Base-by-base conservation (phyloP, 805 yeast genomes). In the Zygoascus flipseniorum region DNA sequence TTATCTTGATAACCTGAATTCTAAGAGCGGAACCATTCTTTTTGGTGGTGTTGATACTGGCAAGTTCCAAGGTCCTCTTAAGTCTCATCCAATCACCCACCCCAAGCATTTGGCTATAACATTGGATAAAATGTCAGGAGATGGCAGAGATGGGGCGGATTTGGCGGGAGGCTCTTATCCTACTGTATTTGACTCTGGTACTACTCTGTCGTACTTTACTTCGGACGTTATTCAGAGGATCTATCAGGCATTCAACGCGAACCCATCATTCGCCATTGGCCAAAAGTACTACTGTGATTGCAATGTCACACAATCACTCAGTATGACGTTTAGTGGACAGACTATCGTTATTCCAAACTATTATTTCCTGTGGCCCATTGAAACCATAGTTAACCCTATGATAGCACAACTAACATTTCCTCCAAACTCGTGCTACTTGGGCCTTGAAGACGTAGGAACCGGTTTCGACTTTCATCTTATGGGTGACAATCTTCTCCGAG, bases 401-500 rank as follows among this genome's bases (percentile, higher is more conserved):
- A 60, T 66, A 1, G 67, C 69, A 3, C 31, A 41, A 14, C 47
- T 65, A 11, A 65, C 62, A 43, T 68, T 68, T 61, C 72, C 72
- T 5, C 62, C 58, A 48, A 68, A 68, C 61, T 63, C 69, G 19
- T 68, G 72, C 59, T 68, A 68, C 56, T 51, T 68, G 43, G 69
- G 69, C 16, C 53, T 68, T 31, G 71, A 68, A 57, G 56, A 54
- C 50, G 48, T 69, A 61, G 51, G 69, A 63, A 35, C 49, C 53
- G 54, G 67, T 70, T 60, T 64, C 58, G 61, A 70, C 52, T 58
- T 65, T 31, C 62, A 74, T 16, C 69, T 81, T 45, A 67, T 85
- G 43, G 89, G 89, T n/a, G 87, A 82, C 64, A 76, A 76, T 54
- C 69, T 84, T 56, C 68, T 85, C 56, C 73, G 84, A 54, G 74